These are phyloP conservation scores for Stereocaulon alpinum DNA, from an alignment of 495 filamentous ascomycete genomes.

Conservation along the genomic window DNA sequence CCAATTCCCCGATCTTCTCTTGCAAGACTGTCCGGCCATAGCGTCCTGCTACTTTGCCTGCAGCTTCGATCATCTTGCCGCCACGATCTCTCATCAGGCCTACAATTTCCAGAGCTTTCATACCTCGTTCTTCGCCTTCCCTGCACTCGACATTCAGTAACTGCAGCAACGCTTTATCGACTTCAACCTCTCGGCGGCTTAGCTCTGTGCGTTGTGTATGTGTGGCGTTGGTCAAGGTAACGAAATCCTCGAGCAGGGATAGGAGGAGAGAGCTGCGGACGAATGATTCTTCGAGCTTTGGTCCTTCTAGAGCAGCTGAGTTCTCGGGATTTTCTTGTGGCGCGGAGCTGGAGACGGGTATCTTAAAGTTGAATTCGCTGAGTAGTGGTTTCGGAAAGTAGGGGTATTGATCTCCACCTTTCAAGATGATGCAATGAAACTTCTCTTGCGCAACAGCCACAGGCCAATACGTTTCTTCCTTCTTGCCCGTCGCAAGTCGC, in stretches of 20 bases:
- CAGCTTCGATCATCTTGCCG: constrained; percentile 78
- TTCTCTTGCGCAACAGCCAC: constrained; percentile 84
- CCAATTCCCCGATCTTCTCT: constrained; percentile 78
- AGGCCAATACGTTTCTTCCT: constrained; percentile 88
- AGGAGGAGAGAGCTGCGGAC: constrained; percentile 63
- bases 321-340: constrained; percentile 24
- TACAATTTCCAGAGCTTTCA: constrained; percentile 86
- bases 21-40: constrained; percentile 66
- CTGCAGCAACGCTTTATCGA: constrained; percentile 83
- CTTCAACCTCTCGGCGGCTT: constrained; percentile 58
- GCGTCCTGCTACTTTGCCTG: constrained; percentile 69
- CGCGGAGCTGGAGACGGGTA: constrained; percentile 54
- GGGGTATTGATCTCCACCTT: constrained; percentile 84
- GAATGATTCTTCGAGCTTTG: constrained; percentile 61
- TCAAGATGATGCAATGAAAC: constrained; percentile 98
- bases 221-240: constrained; percentile 44
- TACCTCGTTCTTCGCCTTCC: constrained; percentile 82
- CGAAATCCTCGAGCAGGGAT: constrained; percentile 59
- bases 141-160: constrained; percentile 83
- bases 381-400: constrained; percentile 92
- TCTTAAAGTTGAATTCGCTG: constrained; percentile 83
- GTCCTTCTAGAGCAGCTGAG: constrained; percentile 29
- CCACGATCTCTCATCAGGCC: constrained; percentile 64
- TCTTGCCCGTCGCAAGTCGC: constrained; percentile 69
- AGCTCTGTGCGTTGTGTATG: constrained; percentile 58